Evolutionary conservation across 2,329 filamentous ascomycete genomes (phyloP).

Genomic region (Calonectria ilicicola): DNA sequence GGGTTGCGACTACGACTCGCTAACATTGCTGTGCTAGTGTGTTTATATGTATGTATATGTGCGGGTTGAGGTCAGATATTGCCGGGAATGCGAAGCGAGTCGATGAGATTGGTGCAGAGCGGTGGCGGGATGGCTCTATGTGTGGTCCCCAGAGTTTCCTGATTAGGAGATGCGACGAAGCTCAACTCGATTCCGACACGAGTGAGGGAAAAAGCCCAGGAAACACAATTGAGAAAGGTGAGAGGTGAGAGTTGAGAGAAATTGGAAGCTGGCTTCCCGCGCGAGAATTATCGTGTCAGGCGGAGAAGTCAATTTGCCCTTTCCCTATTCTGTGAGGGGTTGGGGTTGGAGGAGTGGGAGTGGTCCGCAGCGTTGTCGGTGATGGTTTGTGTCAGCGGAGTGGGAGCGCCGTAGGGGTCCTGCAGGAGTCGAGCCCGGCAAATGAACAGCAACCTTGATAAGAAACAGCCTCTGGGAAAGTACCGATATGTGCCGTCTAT

Average conservation of each 20-base stretch:
- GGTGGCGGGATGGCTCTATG: slow-evolving; percentile 2
- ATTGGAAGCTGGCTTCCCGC: neutral
- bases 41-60: neutral
- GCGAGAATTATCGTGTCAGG: slow-evolving; percentile 9
- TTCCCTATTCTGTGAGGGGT: slow-evolving; percentile 5
- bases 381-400: neutral
- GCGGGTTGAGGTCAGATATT: neutral
- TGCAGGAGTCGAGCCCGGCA: neutral
- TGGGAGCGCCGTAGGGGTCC: neutral
- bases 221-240: neutral
- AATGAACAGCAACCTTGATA: neutral
- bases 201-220: neutral
- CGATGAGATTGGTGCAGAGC: slow-evolving; percentile 20
- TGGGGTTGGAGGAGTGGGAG: neutral
- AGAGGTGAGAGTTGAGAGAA: neutral
- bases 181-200: neutral
- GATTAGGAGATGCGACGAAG: neutral
- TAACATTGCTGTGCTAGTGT: slow-evolving; percentile 30
- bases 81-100: slow-evolving; percentile 10
- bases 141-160: slow-evolving; percentile 3
- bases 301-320: slow-evolving; percentile 14
- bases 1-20: slow-evolving; percentile 36
- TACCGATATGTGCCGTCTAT: neutral
- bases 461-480: neutral
- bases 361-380: neutral